Conservation (phyloP, 31 red algal genomes). For the Odonthalia washingtoniensis region DNA sequence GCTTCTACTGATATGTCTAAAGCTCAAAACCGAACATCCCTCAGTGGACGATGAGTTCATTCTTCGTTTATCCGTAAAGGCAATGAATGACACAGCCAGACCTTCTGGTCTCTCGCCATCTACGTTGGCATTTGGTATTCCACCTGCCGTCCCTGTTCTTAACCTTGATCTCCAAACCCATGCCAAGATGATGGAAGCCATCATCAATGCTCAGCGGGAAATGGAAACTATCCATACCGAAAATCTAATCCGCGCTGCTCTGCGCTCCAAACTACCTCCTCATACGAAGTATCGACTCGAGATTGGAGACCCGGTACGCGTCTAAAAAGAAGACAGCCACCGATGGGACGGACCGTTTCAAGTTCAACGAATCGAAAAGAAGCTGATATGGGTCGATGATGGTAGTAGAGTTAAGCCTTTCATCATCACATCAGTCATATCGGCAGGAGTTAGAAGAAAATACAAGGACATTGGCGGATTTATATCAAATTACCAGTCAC, state of each 20-base stretch:
- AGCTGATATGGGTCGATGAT: no score
- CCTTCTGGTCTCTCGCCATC: conserved; percentile 33
- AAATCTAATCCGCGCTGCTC: neutral
- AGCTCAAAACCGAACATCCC: conserved; percentile 18
- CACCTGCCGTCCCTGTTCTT: conserved; percentile 17
- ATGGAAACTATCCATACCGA: conserved; percentile 20
- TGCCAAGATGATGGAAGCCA: conserved; percentile 25
- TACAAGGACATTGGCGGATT: no score
- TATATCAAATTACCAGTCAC: no score
- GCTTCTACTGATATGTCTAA: conserved; percentile 25
- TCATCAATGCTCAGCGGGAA: conserved; percentile 15
- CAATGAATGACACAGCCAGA: conserved; percentile 48
- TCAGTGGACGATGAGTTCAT: neutral
- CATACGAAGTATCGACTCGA: no score
- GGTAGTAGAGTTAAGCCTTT: no score
- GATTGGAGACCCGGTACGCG: no score
- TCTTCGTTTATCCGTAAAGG: conserved; percentile 25
- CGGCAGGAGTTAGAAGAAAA: no score
- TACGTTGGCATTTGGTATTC: neutral
- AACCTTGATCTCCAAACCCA: neutral
- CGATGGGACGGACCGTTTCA: no score
- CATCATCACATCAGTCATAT: no score
- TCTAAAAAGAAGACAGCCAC: no score
- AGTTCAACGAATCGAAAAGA: no score
- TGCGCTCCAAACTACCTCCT: neutral